Evolutionary conservation across 139 green algal species (phyloP).

Genomic region (Picocystis salinarum): DNA sequence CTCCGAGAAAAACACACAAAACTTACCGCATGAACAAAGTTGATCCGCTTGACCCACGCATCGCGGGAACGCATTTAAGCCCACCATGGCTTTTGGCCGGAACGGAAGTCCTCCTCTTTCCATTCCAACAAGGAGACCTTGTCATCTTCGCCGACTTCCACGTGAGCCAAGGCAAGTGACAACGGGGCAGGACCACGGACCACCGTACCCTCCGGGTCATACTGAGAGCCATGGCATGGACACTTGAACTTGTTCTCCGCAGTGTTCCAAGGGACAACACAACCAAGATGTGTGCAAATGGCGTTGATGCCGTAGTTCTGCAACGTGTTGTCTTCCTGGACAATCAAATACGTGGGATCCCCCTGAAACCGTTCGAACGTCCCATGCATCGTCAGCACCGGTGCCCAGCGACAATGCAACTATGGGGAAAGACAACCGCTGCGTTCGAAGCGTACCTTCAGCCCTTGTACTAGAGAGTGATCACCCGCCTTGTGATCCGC

Average conservation of each 20-base stretch:
- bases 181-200: slow-evolving; percentile 79
- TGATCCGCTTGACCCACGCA: too few species aligned
- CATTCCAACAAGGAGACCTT: slow-evolving; percentile 73
- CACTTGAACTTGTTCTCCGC: slow-evolving; percentile 99
- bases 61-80: too few species aligned
- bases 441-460: too few species aligned
- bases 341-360: slow-evolving; percentile 95
- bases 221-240: slow-evolving; percentile 97
- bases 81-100: slow-evolving; percentile 72
- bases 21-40: too few species aligned
- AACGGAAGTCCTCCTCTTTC: slow-evolving; percentile 88
- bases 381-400: too few species aligned
- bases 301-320: slow-evolving; percentile 93
- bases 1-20: too few species aligned
- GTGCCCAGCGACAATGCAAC: too few species aligned
- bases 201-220: slow-evolving; percentile 87
- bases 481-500: slow-evolving; percentile 65
- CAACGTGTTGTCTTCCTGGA: slow-evolving; percentile 53
- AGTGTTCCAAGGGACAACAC: slow-evolving; percentile 96
- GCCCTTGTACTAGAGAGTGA: slow-evolving; percentile 71
- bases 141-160: slow-evolving; percentile 45
- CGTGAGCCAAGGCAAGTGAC: slow-evolving; percentile 88
- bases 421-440: too few species aligned
- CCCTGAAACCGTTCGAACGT: too few species aligned
- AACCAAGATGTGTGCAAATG: slow-evolving; percentile 98